Evolutionary conservation across 805 yeast genomes (phyloP).

Genomic region (Saccharomyces kudriavzevii): DNA sequence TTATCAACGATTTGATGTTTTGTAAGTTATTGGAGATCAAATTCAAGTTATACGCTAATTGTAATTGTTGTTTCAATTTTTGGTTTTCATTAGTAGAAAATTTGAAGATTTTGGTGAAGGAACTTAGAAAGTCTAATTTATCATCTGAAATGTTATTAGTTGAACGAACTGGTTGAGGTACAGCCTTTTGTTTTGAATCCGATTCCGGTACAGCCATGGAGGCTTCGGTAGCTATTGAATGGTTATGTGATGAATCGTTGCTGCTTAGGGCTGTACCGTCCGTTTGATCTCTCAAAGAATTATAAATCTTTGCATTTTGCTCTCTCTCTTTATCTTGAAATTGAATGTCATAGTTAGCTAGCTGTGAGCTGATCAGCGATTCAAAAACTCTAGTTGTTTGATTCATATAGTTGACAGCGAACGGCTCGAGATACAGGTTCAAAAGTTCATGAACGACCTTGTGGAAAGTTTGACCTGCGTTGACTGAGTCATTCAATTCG

Average conservation of each 20-base stretch:
- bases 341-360: constrained; percentile 22
- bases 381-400: constrained; percentile 28
- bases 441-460: constrained; percentile 27
- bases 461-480: constrained; percentile 32
- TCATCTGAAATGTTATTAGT: constrained; percentile 19
- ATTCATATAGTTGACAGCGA: constrained; percentile 28
- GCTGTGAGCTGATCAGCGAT: constrained; percentile 18
- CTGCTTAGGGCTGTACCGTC: constrained; percentile 16
- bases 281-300: constrained; percentile 34
- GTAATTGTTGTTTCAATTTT: constrained; percentile 33
- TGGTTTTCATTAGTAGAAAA: constrained; percentile 21
- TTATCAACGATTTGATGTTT: constrained; percentile 66
- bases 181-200: constrained; percentile 7
- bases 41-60: constrained; percentile 73
- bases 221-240: not conserved
- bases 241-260: constrained; percentile 1
- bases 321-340: constrained; percentile 29
- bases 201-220: constrained; percentile 5
- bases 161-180: not conserved
- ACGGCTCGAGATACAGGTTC: constrained; percentile 33
- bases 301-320: constrained; percentile 37
- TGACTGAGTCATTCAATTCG: constrained; percentile 31
- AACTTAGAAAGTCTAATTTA: constrained; percentile 51
- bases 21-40: constrained; percentile 68
- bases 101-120: constrained; percentile 57